Percentiles rank a stretch among this genome's conserved stretches.
Evolutionary conservation across 2,329 filamentous ascomycete genomes (phyloP).

Genomic region (Coniochaeta sp.): DNA sequence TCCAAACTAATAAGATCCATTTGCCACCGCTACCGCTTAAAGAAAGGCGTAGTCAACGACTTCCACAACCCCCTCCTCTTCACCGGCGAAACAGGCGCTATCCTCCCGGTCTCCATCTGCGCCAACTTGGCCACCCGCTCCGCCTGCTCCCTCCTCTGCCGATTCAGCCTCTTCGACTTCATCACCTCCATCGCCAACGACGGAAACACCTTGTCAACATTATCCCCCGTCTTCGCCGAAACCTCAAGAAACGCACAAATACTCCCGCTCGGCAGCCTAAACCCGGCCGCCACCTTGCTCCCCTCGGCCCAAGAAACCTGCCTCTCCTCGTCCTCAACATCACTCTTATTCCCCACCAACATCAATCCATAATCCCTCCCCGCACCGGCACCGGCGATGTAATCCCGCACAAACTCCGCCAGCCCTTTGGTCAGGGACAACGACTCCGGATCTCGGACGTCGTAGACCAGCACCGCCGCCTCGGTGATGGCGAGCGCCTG

Average conservation of each 20-base stretch:
- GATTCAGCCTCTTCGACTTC: constrained; percentile 16
- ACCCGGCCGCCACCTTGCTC: constrained; percentile 14
- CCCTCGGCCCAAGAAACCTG: constrained; percentile 25
- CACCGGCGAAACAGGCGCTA: constrained; percentile 1
- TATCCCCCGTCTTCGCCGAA: constrained; percentile 27
- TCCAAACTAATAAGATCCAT: too few relatives aligned
- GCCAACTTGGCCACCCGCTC: constrained; percentile 9
- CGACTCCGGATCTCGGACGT: constrained; percentile 19
- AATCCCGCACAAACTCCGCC: constrained; percentile 17
- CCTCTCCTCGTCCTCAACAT: constrained; percentile 20
- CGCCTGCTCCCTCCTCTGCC: constrained; percentile 16
- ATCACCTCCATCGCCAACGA: constrained; percentile 25
- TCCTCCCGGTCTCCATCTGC: background rate
- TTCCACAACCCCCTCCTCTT: constrained; percentile 13
- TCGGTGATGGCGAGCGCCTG: constrained; percentile 33
- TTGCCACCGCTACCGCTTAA: too few relatives aligned
- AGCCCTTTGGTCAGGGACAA: constrained; percentile 18
- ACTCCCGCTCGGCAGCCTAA: background rate
- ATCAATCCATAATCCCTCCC: constrained; percentile 22
- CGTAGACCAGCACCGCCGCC: constrained; percentile 29
- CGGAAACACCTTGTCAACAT: constrained; percentile 25
- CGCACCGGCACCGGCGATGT: background rate
- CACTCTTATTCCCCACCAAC: constrained; percentile 29
- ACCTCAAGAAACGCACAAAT: constrained; percentile 22
- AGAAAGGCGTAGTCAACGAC: constrained; percentile 10